phyloP scores from a whole-genome alignment of 345 rosid genomes.

The Atalantia buxifolia region DNA sequence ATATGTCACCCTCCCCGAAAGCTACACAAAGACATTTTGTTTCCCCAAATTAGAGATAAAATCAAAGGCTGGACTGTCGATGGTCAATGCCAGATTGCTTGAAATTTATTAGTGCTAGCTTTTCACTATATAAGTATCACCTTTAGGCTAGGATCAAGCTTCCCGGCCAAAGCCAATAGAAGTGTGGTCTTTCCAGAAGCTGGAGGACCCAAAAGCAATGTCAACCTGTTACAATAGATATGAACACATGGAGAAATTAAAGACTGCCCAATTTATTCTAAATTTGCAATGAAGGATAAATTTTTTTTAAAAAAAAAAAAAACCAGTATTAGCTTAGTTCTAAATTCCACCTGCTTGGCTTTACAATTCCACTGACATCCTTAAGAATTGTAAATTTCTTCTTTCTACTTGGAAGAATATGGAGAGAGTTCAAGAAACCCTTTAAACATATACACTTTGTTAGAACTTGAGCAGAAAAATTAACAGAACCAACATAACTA shows the following conservation, averaged over 20 bases:
- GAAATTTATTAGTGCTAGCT: background rate
- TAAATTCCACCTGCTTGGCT: constrained; percentile 54
- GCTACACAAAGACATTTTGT: constrained; percentile 11
- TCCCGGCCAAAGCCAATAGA: constrained; percentile 71
- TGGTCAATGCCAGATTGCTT: constrained; percentile 8
- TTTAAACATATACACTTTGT: background rate
- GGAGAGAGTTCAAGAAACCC: constrained; percentile 27
- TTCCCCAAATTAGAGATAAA: constrained; percentile 2
- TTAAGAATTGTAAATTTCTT: constrained; percentile 52
- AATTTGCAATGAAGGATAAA: background rate
- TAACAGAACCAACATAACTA: background rate
- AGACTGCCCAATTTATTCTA: background rate
- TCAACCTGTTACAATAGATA: constrained; percentile 37
- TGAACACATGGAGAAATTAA: background rate
- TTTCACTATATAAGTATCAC: constrained; percentile 17
- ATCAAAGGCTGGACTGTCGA: constrained; percentile 10
- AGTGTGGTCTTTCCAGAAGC: constrained; percentile 79
- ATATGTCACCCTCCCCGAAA: constrained; percentile 40
- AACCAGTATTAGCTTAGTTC: background rate
- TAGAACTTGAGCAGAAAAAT: background rate
- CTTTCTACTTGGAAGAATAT: constrained; percentile 46
- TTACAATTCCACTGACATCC: constrained; percentile 63
- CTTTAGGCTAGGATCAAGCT: constrained; percentile 58
- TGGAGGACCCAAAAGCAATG: constrained; percentile 83
- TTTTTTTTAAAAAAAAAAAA: background rate